These are phyloP conservation scores for Staphylotrichum longicolle DNA, from an alignment of 495 filamentous ascomycete species.

Conservation along the genomic window DNA sequence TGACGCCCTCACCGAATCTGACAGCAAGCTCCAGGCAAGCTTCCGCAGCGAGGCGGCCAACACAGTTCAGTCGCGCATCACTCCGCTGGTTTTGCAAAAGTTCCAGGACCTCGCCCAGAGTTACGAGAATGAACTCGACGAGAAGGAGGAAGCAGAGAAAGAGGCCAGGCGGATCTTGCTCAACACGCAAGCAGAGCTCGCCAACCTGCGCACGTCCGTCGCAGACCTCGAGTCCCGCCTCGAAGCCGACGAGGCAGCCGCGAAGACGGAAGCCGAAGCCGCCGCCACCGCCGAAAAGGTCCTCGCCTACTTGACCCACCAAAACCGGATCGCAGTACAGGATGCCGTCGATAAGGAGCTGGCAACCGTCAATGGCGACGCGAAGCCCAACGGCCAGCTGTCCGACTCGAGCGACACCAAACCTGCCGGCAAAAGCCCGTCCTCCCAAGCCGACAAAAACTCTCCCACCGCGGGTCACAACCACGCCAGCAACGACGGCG, in stretches of 20 bases:
- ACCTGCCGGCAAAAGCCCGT: neutral
- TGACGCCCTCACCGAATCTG: conserved; percentile 39
- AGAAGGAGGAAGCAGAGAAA: conserved; percentile 56
- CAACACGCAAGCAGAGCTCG: conserved; percentile 55
- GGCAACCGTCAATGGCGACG: conserved; percentile 36
- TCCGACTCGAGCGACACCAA: neutral
- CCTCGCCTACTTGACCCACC: conserved; percentile 40
- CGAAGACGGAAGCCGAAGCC: conserved; percentile 40
- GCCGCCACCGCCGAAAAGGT: conserved; percentile 36
- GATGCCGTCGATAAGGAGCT: conserved; percentile 36
- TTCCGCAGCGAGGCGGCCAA: conserved; percentile 59
- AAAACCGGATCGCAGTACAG: conserved; percentile 43
- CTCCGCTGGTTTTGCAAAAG: conserved; percentile 56
- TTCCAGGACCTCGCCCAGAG: conserved; percentile 55
- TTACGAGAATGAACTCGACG: conserved; percentile 59
- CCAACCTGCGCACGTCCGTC: conserved; percentile 47
- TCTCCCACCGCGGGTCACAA: neutral
- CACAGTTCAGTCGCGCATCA: conserved; percentile 56
- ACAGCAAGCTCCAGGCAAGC: conserved; percentile 32
- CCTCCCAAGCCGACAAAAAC: neutral
- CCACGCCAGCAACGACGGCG: conserved; percentile 20
- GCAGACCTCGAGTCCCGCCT: conserved; percentile 46
- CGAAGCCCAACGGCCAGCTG: conserved; percentile 3
- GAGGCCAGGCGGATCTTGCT: conserved; percentile 57
- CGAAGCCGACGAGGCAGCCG: conserved; percentile 45